Base-by-base conservation (phyloP, 345 rosid genomes). In the Gossypium sturtianum region DNA sequence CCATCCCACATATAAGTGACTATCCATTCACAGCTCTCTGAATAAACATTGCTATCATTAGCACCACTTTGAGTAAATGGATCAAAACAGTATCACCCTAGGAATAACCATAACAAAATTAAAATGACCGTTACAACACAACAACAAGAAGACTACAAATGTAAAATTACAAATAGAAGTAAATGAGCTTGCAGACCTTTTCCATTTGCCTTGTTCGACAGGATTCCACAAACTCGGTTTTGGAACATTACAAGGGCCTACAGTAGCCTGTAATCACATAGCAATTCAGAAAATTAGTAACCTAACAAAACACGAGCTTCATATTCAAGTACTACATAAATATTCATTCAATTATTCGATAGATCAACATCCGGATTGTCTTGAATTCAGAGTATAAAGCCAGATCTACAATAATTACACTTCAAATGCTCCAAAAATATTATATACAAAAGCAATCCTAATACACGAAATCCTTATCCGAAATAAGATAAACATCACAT, bases 221-320 rank as follows among this genome's bases (percentile, higher is more conserved):
- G 97, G 97, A 73, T 86, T 96, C 99, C 99, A 96, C 15, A 89
- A 80, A 81, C 97, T 90, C 20, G 99, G 99, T 80, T 93, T 96
- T 0, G 97, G 84, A 47, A 84, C 78, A 72, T 87, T 93, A 84
- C 99, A 96, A 74, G 94, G 95, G 78, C 99, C 99, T 57, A 87
- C 74, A n/a, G 90, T 89, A 68, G 99, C 99, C 99, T 93, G 92
- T 76, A 51, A 77, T 74, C 80, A 82, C 76, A 84, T 69, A 54
- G 44, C 29, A 73, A 84, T 74, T 29, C 63, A 52, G 53, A 34
- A 79, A 65, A 52, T 56, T 59, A 81, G 80, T 51, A 68, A 58
- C 47, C 59, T 62, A 22, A 51, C 22, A n/a, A 13, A 11, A 17
- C 54, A 9, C 6, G 43, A 83, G 66, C 77, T 75, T 71, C 76